phyloP scores from a whole-genome alignment of 805 yeast genomes.

The Candida coleopterorum region DNA sequence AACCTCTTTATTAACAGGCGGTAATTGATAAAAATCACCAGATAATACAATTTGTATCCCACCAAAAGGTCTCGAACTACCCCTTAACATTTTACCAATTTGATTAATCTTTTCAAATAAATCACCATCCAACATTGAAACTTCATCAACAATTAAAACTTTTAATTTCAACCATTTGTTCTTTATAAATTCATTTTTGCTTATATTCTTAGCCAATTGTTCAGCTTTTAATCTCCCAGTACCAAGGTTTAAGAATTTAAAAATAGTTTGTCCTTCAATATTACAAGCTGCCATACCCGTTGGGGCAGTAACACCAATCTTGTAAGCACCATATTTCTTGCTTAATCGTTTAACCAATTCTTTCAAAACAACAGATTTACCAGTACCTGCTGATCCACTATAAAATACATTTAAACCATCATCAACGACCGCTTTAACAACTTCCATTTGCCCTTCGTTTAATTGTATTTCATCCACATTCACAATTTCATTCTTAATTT shows the following conservation, averaged over 20 bases:
- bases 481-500: background rate
- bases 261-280: constrained; percentile 87
- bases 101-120: constrained; percentile 70
- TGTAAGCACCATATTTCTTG: constrained; percentile 31
- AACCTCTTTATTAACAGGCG: constrained; percentile 62
- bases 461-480: constrained; percentile 7
- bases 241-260: constrained; percentile 83
- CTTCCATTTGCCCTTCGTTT: constrained; percentile 41
- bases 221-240: constrained; percentile 54
- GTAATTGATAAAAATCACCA: constrained; percentile 96
- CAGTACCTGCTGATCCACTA: constrained; percentile 88
- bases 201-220: constrained; percentile 44
- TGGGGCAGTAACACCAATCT: constrained; percentile 86
- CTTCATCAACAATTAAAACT: constrained; percentile 84
- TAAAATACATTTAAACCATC: constrained; percentile 57
- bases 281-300: constrained; percentile 96
- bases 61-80: constrained; percentile 71
- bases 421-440: constrained; percentile 48
- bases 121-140: constrained; percentile 87
- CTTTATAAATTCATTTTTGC: constrained; percentile 36
- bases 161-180: constrained; percentile 62
- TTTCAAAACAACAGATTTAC: constrained; percentile 67
- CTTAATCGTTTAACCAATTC: constrained; percentile 56
- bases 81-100: constrained; percentile 57
- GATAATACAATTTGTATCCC: constrained; percentile 86